phyloP scores from a whole-genome alignment of 129 eudicot species.

The Heracleum sosnowskyi region DNA sequence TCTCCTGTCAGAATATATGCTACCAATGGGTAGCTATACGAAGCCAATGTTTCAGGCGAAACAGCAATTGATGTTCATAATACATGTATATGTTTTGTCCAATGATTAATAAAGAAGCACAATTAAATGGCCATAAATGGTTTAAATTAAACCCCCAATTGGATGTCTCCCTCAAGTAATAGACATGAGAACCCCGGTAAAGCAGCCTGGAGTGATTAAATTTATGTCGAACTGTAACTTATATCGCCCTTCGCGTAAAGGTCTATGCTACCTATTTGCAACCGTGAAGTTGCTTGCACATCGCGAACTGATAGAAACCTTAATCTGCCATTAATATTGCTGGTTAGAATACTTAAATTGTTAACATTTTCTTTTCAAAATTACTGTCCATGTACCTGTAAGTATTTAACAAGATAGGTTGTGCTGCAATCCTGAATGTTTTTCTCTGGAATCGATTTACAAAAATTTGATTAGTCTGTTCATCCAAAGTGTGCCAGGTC shows the following conservation, averaged over 20 bases:
- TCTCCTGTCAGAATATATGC: too few relatives aligned
- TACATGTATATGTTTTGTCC: neutral
- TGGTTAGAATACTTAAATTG: neutral
- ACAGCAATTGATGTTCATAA: neutral
- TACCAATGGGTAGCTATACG: neutral
- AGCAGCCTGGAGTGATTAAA: neutral
- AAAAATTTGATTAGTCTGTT: constrained; percentile 62
- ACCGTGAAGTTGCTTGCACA: constrained; percentile 45
- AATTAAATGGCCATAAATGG: neutral
- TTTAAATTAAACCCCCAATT: neutral
- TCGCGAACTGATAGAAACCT: constrained; percentile 61
- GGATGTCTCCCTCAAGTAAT: neutral
- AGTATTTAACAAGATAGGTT: constrained; percentile 42
- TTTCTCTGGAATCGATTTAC: constrained; percentile 67
- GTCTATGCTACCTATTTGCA: constrained; percentile 88
- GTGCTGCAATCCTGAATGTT: constrained; percentile 40
- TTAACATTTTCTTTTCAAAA: too few relatives aligned
- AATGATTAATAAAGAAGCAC: neutral
- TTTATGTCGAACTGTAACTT: too few relatives aligned
- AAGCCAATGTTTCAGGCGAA: neutral
- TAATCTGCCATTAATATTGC: constrained; percentile 40
- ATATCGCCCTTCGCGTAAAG: constrained; percentile 31
- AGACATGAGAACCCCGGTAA: neutral
- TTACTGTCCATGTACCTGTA: constrained; percentile 48
- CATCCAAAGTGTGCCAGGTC: constrained; percentile 72